Evolutionary conservation across 768 basidiomycete species (phyloP).

Genomic region (Daedalea quercina): DNA sequence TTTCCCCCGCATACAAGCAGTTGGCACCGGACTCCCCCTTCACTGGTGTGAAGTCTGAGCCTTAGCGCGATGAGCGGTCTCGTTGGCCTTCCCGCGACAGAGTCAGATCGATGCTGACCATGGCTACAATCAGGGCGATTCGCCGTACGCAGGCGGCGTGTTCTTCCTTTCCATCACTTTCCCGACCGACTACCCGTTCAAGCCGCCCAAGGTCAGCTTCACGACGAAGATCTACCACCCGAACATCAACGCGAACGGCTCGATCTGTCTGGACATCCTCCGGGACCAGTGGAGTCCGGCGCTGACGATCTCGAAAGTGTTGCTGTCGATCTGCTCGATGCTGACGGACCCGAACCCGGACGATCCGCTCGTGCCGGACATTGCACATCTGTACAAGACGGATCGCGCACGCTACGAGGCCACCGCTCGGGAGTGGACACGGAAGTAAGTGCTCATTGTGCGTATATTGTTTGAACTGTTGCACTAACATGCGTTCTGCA

Average conservation of each 20-base stretch:
- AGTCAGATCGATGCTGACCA: conserved; percentile 6
- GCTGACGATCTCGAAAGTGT: conserved; percentile 96
- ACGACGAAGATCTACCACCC: conserved; percentile 99
- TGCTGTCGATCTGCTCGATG: conserved; percentile 99
- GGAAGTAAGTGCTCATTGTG: conserved; percentile 64
- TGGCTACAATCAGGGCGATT: conserved; percentile 64
- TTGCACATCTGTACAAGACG: conserved; percentile 99
- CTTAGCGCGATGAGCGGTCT: no score
- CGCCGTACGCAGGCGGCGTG: conserved; percentile 97
- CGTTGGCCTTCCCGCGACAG: background rate
- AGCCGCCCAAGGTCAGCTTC: conserved; percentile 99
- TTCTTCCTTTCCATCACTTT: conserved; percentile 96
- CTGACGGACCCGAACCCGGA: conserved; percentile 99
- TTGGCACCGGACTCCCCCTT: no score
- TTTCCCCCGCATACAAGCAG: background rate
- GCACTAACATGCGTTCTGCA: background rate
- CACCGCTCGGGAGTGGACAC: conserved; percentile 98
- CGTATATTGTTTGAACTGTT: background rate
- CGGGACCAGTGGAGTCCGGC: conserved; percentile 99
- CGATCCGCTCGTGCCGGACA: conserved; percentile 97
- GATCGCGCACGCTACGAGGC: conserved; percentile 96
- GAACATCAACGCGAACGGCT: conserved; percentile 99
- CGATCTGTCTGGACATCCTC: conserved; percentile 97
- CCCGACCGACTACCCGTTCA: conserved; percentile 99
- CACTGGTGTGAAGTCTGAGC: no score